Conservation (phyloP, 371 early-diverging fungal species). For the Mucor racemosus region DNA sequence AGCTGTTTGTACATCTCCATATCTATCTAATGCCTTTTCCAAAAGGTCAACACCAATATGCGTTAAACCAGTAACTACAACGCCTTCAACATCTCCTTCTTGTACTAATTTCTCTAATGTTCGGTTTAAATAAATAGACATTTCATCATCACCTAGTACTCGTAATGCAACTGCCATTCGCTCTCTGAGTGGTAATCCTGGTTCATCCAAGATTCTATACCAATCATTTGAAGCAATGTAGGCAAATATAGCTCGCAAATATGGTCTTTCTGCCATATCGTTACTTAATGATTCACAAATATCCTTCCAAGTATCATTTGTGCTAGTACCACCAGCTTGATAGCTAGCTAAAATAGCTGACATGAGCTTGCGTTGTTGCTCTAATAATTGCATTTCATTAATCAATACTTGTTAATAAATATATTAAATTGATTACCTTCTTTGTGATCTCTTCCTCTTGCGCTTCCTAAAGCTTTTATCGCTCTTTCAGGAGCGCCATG, state of each 20-base stretch:
- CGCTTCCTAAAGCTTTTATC: conserved; percentile 67
- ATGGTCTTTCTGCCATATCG: conserved; percentile 71
- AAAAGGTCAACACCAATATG: conserved; percentile 68
- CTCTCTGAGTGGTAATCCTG: conserved; percentile 68
- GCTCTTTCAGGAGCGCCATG: conserved; percentile 77
- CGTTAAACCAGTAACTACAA: conserved; percentile 79
- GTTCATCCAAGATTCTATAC: conserved; percentile 67
- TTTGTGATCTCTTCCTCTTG: conserved; percentile 55
- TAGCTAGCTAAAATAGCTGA: conserved; percentile 78
- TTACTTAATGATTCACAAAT: conserved; percentile 65
- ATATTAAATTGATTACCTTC: conserved; percentile 3
- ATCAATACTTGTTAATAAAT: not conserved
- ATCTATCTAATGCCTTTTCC: conserved; percentile 78
- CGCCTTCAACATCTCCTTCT: conserved; percentile 74
- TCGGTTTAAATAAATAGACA: conserved; percentile 57
- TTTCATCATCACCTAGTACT: conserved; percentile 73
- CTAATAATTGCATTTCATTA: conserved; percentile 35
- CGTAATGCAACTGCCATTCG: conserved; percentile 80
- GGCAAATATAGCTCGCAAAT: conserved; percentile 79
- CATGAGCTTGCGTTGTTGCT: conserved; percentile 78
- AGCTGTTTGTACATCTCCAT: conserved; percentile 92
- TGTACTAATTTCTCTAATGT: conserved; percentile 53
- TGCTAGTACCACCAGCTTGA: conserved; percentile 34
- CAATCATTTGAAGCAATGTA: conserved; percentile 80
- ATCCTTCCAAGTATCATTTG: conserved; percentile 61